Conservation (phyloP, 139 green algal species). For the Auxenochlorella pyrenoidosa region DNA sequence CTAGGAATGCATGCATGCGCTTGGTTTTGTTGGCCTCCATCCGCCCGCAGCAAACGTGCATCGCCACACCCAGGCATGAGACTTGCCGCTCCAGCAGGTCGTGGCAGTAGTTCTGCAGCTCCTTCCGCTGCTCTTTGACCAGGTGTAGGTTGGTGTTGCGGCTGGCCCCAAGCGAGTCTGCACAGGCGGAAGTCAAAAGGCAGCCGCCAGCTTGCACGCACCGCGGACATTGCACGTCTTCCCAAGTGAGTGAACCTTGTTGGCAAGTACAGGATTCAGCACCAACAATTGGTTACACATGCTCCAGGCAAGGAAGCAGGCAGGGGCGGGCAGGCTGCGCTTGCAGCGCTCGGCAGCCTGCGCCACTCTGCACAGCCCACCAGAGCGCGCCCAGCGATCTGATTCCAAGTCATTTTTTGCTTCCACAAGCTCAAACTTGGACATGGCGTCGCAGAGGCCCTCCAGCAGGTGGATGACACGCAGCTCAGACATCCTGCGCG, state of each 20-base stretch:
- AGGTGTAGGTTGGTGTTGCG: neutral
- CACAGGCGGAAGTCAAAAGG: neutral
- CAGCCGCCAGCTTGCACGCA: no score
- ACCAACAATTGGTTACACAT: no score
- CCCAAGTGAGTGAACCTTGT: no score
- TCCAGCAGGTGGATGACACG: slow-evolving; percentile 79
- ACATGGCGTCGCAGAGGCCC: slow-evolving; percentile 67
- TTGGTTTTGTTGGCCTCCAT: no score
- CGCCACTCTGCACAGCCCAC: neutral
- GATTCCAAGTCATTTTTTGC: neutral
- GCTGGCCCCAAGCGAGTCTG: neutral
- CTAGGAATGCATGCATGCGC: no score
- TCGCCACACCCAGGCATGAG: no score
- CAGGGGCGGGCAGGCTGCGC: neutral
- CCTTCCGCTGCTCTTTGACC: slow-evolving; percentile 37
- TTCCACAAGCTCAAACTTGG: slow-evolving; percentile 59
- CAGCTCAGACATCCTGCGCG: slow-evolving; percentile 68
- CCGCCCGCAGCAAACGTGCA: no score
- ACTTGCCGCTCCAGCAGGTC: slow-evolving; percentile 58
- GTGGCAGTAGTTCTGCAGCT: slow-evolving; percentile 64
- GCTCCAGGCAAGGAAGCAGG: neutral
- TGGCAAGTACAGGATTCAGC: neutral
- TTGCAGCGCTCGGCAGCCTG: slow-evolving; percentile 1
- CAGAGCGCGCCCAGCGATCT: neutral
- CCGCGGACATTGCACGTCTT: no score